Conservation (phyloP, 345 rosid genomes). For the Bruguiera parviflora region DNA sequence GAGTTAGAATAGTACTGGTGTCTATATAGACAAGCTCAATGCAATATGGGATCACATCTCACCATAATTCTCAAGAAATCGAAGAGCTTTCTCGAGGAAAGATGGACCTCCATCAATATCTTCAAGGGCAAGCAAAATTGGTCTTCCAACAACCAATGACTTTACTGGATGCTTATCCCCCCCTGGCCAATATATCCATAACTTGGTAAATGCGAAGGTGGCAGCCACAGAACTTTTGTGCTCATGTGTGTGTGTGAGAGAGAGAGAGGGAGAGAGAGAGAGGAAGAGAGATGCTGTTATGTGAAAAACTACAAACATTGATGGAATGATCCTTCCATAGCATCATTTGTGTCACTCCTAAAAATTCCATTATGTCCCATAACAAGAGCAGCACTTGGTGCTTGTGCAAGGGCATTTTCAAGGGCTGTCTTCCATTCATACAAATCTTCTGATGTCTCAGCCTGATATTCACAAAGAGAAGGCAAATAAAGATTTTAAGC, state of each 20-base stretch:
- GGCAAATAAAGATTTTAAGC: neutral
- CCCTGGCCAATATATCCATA: constrained; percentile 45
- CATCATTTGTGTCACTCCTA: constrained; percentile 63
- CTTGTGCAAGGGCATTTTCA: constrained; percentile 88
- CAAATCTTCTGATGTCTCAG: constrained; percentile 92
- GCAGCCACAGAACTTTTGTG: no score
- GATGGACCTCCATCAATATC: constrained; percentile 99
- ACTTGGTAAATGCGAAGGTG: neutral
- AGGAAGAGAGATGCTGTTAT: constrained; percentile 10
- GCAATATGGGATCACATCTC: constrained; percentile 27
- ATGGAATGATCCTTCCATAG: constrained; percentile 75
- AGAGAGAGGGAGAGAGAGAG: neutral
- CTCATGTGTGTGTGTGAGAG: neutral
- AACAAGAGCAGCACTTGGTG: constrained; percentile 94
- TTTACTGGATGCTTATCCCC: constrained; percentile 87
- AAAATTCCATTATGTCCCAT: constrained; percentile 95
- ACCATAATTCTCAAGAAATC: constrained; percentile 89
- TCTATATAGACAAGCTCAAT: constrained; percentile 8
- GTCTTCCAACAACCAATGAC: constrained; percentile 97
- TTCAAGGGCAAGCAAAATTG: constrained; percentile 96
- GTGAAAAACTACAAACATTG: constrained; percentile 54
- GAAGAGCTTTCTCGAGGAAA: constrained; percentile 98
- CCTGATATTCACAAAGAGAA: constrained; percentile 42
- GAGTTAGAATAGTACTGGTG: no score
- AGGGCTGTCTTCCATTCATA: constrained; percentile 93